Evolutionary conservation across 2,329 filamentous ascomycete species (phyloP).

Genomic region (Trichoderma lentiforme): DNA sequence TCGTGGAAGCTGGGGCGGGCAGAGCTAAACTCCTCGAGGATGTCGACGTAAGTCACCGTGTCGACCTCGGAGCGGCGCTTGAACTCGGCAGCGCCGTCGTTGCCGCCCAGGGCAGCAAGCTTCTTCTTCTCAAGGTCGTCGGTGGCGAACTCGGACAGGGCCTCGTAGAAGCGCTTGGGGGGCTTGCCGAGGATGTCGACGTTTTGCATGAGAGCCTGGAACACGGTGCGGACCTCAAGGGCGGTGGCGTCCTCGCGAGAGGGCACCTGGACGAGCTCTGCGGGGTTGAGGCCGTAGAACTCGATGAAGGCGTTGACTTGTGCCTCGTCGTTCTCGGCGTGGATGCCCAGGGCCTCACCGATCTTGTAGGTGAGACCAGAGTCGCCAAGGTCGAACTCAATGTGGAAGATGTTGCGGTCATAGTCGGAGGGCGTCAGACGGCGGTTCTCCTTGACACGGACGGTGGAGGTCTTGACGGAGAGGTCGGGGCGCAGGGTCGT

Average conservation of each 20-base stretch:
- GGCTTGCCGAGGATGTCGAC: slow-evolving; percentile 96
- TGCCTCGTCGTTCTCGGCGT: slow-evolving; percentile 83
- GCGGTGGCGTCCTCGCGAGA: slow-evolving; percentile 72
- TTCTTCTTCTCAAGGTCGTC: slow-evolving; percentile 80
- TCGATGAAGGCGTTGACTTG: slow-evolving; percentile 83
- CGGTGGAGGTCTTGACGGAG: slow-evolving; percentile 77
- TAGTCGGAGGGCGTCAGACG: slow-evolving; percentile 84
- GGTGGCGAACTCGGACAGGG: slow-evolving; percentile 78
- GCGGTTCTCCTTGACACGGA: slow-evolving; percentile 92
- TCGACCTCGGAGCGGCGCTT: slow-evolving; percentile 90
- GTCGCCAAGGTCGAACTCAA: slow-evolving; percentile 91
- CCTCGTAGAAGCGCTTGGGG: slow-evolving; percentile 96
- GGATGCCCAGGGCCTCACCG: slow-evolving; percentile 92
- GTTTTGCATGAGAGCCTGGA: slow-evolving; percentile 87
- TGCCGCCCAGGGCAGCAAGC: slow-evolving; percentile 70
- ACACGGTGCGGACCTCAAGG: slow-evolving; percentile 85
- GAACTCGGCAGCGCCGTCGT: slow-evolving; percentile 83
- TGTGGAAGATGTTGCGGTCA: slow-evolving; percentile 99
- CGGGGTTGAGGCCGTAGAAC: slow-evolving; percentile 78
- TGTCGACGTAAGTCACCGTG: slow-evolving; percentile 84
- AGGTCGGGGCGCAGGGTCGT: slow-evolving; percentile 78
- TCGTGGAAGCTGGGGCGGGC: slow-evolving; percentile 87
- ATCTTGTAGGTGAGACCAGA: slow-evolving; percentile 96
- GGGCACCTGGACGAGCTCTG: slow-evolving; percentile 87
- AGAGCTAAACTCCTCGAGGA: slow-evolving; percentile 84